Percentiles rank a stretch among this genome's conserved stretches.
Evolutionary conservation across 1,284 basidiomycete genomes (phyloP).

Genomic region (Peniophora sp.): DNA sequence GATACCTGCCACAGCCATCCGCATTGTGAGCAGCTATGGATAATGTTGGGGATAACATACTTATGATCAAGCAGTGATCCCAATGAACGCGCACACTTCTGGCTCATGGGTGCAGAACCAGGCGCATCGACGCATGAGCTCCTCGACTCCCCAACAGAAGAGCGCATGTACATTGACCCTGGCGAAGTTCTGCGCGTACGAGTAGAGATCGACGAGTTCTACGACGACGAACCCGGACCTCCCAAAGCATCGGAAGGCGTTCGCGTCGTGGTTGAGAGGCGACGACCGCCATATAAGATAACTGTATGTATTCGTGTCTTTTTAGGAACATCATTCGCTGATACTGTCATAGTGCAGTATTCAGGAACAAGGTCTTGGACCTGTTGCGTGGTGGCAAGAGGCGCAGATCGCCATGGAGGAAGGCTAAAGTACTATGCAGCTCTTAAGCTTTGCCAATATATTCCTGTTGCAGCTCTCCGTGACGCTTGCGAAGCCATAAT

Average conservation of each 20-base stretch:
- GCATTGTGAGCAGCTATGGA: conserved; percentile 53
- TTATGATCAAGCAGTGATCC: conserved; percentile 49
- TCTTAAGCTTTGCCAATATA: too few species aligned
- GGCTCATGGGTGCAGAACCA: conserved; percentile 55
- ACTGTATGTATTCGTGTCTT: conserved; percentile 43
- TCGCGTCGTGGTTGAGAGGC: conserved; percentile 39
- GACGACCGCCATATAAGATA: conserved; percentile 68
- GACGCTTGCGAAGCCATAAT: too few species aligned
- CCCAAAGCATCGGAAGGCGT: conserved; percentile 67
- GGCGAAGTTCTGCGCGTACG: conserved; percentile 83
- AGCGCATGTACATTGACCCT: conserved; percentile 82
- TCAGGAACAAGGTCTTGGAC: conserved; percentile 83
- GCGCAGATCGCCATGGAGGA: conserved; percentile 32
- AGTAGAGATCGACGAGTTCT: conserved; percentile 84
- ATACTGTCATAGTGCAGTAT: conserved; percentile 67
- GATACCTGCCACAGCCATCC: conserved; percentile 69
- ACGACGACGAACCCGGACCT: conserved; percentile 87
- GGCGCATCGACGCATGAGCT: conserved; percentile 52
- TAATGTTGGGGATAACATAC: conserved; percentile 10
- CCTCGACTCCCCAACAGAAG: conserved; percentile 57
- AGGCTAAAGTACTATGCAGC: too few species aligned
- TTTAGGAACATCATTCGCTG: not conserved
- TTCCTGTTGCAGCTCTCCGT: too few species aligned
- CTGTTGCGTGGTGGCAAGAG: conserved; percentile 63
- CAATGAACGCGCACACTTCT: conserved; percentile 77